A percentile compares a stretch with the other conserved stretches of the same genome.
These are phyloP conservation scores for Huntiella bhutanensis DNA, from an alignment of 2,329 filamentous ascomycete species.

Conservation along the genomic window DNA sequence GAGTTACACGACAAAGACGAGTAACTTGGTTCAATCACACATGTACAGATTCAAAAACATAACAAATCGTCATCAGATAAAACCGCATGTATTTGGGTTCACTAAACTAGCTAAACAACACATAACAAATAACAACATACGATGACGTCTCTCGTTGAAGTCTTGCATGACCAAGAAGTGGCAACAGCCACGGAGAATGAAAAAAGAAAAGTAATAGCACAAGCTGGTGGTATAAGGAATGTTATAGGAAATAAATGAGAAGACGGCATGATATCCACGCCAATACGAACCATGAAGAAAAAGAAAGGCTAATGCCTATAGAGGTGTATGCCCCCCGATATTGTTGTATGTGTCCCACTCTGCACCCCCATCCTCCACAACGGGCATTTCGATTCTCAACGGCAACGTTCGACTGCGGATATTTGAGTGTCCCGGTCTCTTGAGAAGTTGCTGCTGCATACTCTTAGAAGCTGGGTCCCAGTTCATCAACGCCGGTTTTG, in stretches of 20 bases:
- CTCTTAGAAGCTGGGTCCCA: neutral
- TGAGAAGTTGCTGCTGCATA: neutral
- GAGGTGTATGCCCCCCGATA: conserved; percentile 20
- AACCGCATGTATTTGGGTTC: too few relatives aligned
- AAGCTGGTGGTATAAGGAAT: too few relatives aligned
- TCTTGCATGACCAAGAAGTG: too few relatives aligned
- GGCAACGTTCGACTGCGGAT: conserved; percentile 1
- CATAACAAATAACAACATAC: too few relatives aligned
- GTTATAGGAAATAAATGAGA: neutral
- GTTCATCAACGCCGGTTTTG: neutral
- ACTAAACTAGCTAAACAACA: too few relatives aligned
- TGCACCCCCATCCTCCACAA: conserved; percentile 16
- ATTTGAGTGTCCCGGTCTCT: neutral
- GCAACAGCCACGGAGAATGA: too few relatives aligned
- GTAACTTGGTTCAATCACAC: too few relatives aligned
- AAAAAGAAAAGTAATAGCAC: too few relatives aligned
- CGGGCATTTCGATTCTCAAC: conserved; percentile 1
- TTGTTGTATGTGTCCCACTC: conserved; percentile 29
- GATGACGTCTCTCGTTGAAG: too few relatives aligned
- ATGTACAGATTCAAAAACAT: too few relatives aligned
- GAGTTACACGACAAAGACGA: too few relatives aligned
- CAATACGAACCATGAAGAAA: conserved; percentile 7
- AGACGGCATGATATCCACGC: neutral
- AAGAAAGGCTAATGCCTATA: conserved; percentile 2
- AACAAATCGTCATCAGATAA: too few relatives aligned